phyloP scores from a whole-genome alignment of 2,329 filamentous ascomycete genomes.

The Pseudovirgaria hyperparasitica region DNA sequence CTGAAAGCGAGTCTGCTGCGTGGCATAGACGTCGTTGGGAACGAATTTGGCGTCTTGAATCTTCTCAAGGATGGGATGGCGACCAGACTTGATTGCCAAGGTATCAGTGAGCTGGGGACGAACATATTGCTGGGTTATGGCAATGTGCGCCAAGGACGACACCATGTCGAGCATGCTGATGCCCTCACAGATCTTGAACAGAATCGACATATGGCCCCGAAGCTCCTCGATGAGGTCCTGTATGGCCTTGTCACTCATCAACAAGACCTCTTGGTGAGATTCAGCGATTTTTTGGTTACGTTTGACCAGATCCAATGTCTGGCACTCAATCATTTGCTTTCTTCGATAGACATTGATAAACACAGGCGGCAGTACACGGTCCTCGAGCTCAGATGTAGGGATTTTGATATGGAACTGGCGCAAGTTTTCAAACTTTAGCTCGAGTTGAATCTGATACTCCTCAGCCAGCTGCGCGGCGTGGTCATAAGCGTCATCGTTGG shows the following conservation, averaged over 20 bases:
- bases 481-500: slow-evolving; percentile 62
- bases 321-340: slow-evolving; percentile 71
- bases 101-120: slow-evolving; percentile 56
- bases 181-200: slow-evolving; percentile 79
- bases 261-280: slow-evolving; percentile 70
- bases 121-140: slow-evolving; percentile 52
- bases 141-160: slow-evolving; percentile 41
- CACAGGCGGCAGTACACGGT: slow-evolving; percentile 45
- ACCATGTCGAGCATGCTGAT: slow-evolving; percentile 84
- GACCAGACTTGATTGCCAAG: slow-evolving; percentile 58
- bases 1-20: slow-evolving; percentile 70
- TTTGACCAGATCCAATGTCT: slow-evolving; percentile 75
- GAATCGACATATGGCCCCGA: slow-evolving; percentile 53
- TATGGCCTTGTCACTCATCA: slow-evolving; percentile 68
- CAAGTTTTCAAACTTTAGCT: slow-evolving; percentile 62
- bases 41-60: slow-evolving; percentile 58
- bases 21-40: slow-evolving; percentile 83
- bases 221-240: slow-evolving; percentile 60
- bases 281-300: slow-evolving; percentile 59
- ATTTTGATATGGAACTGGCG: slow-evolving; percentile 73
- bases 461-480: slow-evolving; percentile 50
- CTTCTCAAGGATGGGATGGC: slow-evolving; percentile 70
- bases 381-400: slow-evolving; percentile 47
- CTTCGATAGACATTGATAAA: slow-evolving; percentile 68
- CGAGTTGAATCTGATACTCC: slow-evolving; percentile 45